A percentile compares a stretch with the other conserved stretches of the same genome.
phyloP scores from a whole-genome alignment of 2,329 filamentous ascomycete species.

The Fusarium sp. region DNA sequence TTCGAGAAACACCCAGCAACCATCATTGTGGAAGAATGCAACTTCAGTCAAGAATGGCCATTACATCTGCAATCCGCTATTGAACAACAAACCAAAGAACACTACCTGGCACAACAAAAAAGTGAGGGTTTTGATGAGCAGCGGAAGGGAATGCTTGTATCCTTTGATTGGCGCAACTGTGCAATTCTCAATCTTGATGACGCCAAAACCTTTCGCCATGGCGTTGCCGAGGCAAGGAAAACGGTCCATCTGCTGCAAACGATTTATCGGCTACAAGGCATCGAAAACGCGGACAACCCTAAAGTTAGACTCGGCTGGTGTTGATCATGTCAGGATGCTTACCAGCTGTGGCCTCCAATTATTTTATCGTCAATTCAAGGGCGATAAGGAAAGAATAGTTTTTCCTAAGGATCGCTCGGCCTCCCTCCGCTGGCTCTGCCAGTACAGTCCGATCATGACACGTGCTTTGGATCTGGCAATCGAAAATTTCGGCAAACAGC shows the following conservation, averaged over 20 bases:
- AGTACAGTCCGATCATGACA: neutral
- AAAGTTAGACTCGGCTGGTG: no score
- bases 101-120: neutral
- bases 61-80: neutral
- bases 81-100: neutral
- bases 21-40: neutral
- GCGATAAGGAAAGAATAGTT: no score
- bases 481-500: neutral
- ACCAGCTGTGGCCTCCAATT: neutral
- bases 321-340: neutral
- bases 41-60: neutral
- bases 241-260: no score
- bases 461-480: neutral
- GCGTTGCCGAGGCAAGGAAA: no score
- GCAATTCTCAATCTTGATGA: neutral
- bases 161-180: neutral
- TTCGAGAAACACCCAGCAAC: fast-evolving
- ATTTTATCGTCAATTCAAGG: neutral
- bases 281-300: no score
- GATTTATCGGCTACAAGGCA: no score
- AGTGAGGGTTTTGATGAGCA: neutral
- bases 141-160: neutral
- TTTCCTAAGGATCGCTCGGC: neutral
- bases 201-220: fast-evolving
- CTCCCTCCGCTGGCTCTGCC: neutral